Evolutionary conservation across 2,329 filamentous ascomycete genomes (phyloP).

Genomic region (Lithohypha guttulata): DNA sequence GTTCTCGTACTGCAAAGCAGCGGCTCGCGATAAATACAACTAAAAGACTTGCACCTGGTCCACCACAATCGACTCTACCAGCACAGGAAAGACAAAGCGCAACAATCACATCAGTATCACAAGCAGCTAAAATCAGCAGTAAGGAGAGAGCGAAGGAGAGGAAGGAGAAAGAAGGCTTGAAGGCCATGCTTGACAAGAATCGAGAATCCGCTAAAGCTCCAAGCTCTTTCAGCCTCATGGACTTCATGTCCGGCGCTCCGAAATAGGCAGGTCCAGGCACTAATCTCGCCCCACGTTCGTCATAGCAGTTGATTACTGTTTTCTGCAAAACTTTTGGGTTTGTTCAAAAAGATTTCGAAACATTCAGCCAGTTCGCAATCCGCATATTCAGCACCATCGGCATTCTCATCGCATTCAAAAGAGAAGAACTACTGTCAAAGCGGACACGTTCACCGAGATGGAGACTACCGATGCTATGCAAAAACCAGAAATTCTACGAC

Average conservation of each 20-base stretch:
- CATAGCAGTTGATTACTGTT: too few relatives aligned
- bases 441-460: neutral
- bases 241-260: conserved; percentile 19
- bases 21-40: neutral
- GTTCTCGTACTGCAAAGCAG: conserved; percentile 1
- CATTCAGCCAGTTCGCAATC: too few relatives aligned
- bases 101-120: neutral
- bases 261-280: conserved; percentile 7
- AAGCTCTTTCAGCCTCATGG: conserved; percentile 16
- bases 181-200: conserved; percentile 37
- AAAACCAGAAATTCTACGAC: conserved; percentile 10
- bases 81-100: neutral
- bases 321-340: too few relatives aligned
- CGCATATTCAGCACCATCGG: too few relatives aligned
- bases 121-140: conserved; percentile 29
- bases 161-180: conserved; percentile 41
- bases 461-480: conserved; percentile 13
- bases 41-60: too few relatives aligned
- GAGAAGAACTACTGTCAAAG: neutral
- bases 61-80: neutral
- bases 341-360: too few relatives aligned
- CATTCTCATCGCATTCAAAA: too few relatives aligned
- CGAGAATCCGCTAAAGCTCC: conserved; percentile 8
- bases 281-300: conserved; percentile 4
- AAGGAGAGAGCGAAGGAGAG: conserved; percentile 46